Percentiles rank a stretch among this genome's conserved stretches.
Conservation (phyloP, 2,329 filamentous ascomycete genomes). For the Fusarium sarcochroum region DNA sequence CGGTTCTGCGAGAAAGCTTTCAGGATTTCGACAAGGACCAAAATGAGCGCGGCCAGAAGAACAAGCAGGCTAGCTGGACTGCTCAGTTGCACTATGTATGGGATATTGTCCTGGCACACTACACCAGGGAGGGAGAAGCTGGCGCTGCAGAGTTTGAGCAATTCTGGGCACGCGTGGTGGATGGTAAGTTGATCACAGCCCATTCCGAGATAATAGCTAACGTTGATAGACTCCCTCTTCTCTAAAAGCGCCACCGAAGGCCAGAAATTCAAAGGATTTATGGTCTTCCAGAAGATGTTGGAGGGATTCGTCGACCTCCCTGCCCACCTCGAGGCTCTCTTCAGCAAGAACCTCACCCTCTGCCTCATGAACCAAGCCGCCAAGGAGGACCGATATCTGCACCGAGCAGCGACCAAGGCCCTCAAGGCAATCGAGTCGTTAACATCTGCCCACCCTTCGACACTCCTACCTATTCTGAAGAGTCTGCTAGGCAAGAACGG, state of each 20-base stretch:
- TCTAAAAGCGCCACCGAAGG: slow-evolving; percentile 85
- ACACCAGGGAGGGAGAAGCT: slow-evolving; percentile 56
- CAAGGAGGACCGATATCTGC: slow-evolving; percentile 82
- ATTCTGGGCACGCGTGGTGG: slow-evolving; percentile 90
- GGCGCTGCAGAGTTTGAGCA: slow-evolving; percentile 71
- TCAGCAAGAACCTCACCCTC: slow-evolving; percentile 86
- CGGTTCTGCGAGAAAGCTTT: slow-evolving; percentile 83
- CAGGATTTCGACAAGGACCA: slow-evolving; percentile 65
- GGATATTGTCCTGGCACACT: slow-evolving; percentile 79
- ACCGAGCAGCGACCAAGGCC: slow-evolving; percentile 82
- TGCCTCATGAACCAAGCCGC: slow-evolving; percentile 87
- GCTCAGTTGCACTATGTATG: slow-evolving; percentile 90
- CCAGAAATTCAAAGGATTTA: slow-evolving; percentile 92
- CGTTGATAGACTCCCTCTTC: slow-evolving; percentile 80
- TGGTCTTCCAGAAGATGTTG: slow-evolving; percentile 85
- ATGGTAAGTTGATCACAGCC: slow-evolving; percentile 71
- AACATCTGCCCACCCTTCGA: slow-evolving; percentile 71
- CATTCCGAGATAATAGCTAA: slow-evolving; percentile 39
- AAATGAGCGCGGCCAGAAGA: slow-evolving; percentile 58
- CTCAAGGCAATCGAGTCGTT: slow-evolving; percentile 78
- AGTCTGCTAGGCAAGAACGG: slow-evolving; percentile 79
- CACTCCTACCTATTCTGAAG: slow-evolving; percentile 72
- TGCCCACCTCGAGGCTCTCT: slow-evolving; percentile 70
- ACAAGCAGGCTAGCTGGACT: slow-evolving; percentile 80
- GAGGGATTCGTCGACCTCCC: slow-evolving; percentile 63